A percentile compares a stretch with the other conserved stretches of the same genome.
phyloP scores from a whole-genome alignment of 2,329 filamentous ascomycete species.

The Westerdykella ornata region DNA sequence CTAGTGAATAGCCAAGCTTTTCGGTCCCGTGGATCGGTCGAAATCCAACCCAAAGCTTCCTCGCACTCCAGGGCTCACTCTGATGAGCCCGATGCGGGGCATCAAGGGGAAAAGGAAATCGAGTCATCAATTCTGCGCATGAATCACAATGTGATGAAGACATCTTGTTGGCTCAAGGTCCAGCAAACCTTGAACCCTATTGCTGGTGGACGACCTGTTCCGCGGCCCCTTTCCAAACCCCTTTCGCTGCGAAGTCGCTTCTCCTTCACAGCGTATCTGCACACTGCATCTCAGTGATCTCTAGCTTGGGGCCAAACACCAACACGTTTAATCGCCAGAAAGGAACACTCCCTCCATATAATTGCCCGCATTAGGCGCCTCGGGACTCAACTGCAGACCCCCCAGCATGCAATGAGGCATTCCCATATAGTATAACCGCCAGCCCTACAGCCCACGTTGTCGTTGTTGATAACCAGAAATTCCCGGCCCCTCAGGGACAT shows the following conservation, averaged over 20 bases:
- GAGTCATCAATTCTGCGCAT: neutral
- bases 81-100: neutral
- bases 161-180: constrained; percentile 3
- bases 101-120: neutral
- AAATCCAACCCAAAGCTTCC: constrained; percentile 12
- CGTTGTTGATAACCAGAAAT: neutral
- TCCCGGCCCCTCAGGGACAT: neutral
- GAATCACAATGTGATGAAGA: constrained; percentile 1
- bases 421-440: neutral
- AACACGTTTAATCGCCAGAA: constrained; percentile 8
- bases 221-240: constrained; percentile 1
- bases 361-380: constrained; percentile 19
- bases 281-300: constrained; percentile 7
- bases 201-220: constrained; percentile 6
- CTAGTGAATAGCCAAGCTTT: constrained; percentile 18
- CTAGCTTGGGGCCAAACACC: constrained; percentile 5
- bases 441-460: neutral
- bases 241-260: neutral
- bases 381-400: constrained; percentile 5
- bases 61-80: constrained; percentile 3
- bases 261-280: constrained; percentile 2
- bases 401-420: neutral
- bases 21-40: constrained; percentile 7
- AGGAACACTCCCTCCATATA: constrained; percentile 9
- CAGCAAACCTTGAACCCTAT: no score